Base-by-base conservation (phyloP, 2,329 filamentous ascomycete genomes). In the Myotisia sp. region DNA sequence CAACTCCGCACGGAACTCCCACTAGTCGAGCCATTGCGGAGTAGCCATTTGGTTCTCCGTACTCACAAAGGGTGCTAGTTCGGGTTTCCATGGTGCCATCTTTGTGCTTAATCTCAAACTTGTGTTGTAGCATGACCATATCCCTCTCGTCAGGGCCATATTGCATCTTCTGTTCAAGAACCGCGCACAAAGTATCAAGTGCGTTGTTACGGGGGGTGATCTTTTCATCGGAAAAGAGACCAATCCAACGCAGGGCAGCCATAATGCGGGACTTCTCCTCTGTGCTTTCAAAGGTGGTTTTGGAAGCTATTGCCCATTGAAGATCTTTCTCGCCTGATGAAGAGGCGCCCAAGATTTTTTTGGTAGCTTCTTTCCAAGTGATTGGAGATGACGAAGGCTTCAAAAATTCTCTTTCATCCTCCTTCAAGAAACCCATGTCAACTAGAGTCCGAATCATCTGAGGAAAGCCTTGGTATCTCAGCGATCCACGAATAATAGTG, bases 91-190 rank as follows among this genome's bases (percentile, higher is more conserved):
- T 72, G 53, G 63, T 71, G 49, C 84, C 84, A 54, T 90, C 79
- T 60, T 77, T 76, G 60, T 79, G 66, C 67, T 90, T 80, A 46
- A 92, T 82, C 54, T 76, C 76, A 56, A 92, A 92, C 63, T 58
- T 62, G 50, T 65, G 63, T 48, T 65, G 63, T 22, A 66, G 51
- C 62, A 80, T 73, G 44, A 90, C 80, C 45, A 92, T 65, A 58
- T 92, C 85, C 39, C 85, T 77, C 72, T 93, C 84, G 41, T 71
- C 78, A 48, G 79, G 67, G 51, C 72, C 79, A 58, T 78, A 93
- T 59, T 81, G 72, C 82, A 92, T 92, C 74, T 92, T 92, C 67
- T 81, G 64, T 67, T 92, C 84, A 19, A 93, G 71, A 3, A 76
- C 80, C 20, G 82, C 83, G 63, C 85, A 93, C 24, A 93, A 74